Percentiles rank a stretch among this genome's conserved stretches.
Conservation (phyloP, 1,139 yeast genomes). For the Sugiyamaella novakii region DNA sequence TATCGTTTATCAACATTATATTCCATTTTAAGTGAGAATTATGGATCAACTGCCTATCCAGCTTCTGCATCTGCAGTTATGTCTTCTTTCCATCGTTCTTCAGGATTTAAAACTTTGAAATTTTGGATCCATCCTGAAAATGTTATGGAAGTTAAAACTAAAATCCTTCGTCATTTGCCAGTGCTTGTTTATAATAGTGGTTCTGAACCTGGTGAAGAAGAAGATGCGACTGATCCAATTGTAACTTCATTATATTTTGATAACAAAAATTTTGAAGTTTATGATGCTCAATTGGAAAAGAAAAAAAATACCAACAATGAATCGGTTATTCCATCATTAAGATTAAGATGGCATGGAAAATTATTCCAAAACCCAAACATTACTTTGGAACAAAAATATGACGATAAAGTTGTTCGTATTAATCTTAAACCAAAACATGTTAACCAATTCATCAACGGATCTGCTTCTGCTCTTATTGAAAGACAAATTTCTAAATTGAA, state of each 20-base stretch:
- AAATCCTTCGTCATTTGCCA: constrained; percentile 89
- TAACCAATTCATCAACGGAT: constrained; percentile 57
- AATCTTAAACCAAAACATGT: constrained; percentile 78
- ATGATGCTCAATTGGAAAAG: constrained; percentile 78
- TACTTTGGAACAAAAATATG: constrained; percentile 70
- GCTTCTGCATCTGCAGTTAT: constrained; percentile 37
- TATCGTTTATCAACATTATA: constrained; percentile 81
- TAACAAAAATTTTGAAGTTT: constrained; percentile 76
- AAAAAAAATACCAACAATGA: constrained; percentile 49
- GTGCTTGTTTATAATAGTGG: constrained; percentile 69
- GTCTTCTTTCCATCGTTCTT: constrained; percentile 46
- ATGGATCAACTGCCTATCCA: constrained; percentile 33
- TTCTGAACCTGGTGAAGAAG: constrained; percentile 42
- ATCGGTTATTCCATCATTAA: constrained; percentile 61
- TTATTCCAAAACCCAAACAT: constrained; percentile 75
- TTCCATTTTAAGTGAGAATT: constrained; percentile 75
- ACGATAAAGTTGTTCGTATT: constrained; percentile 61
- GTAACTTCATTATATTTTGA: constrained; percentile 89
- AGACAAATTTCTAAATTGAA: constrained; percentile 56
- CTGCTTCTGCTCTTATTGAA: constrained; percentile 46
- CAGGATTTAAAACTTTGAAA: constrained; percentile 74
- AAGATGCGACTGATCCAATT: constrained; percentile 63
- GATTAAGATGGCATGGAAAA: constrained; percentile 91
- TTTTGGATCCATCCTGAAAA: constrained; percentile 98
- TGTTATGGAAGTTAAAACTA: constrained; percentile 94